Percentiles rank a stretch among this genome's conserved stretches.
Conservation (phyloP, 176 grass and related monocot genomes). For the Carex parvula region DNA sequence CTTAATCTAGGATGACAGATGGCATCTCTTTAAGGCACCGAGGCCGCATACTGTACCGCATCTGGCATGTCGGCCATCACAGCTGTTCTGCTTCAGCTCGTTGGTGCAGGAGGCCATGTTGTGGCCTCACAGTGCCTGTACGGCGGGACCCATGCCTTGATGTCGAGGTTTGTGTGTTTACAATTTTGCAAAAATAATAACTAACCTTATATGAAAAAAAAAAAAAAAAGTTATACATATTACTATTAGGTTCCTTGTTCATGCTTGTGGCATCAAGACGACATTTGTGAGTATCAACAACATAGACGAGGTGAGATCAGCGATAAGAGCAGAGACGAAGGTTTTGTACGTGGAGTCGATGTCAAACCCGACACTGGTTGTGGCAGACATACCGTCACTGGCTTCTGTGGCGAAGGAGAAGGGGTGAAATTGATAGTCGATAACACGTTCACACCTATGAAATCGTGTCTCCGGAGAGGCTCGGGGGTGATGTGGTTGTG, state of each 20-base stretch:
- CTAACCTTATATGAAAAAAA: neutral
- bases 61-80: constrained; percentile 48
- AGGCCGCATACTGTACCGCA: constrained; percentile 44
- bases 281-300: constrained; percentile 35
- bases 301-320: constrained; percentile 30
- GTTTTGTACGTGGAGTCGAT: constrained; percentile 39
- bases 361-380: constrained; percentile 33
- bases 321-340: constrained; percentile 19
- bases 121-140: constrained; percentile 39
- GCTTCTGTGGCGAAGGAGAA: constrained; percentile 59
- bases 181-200: neutral
- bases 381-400: constrained; percentile 35
- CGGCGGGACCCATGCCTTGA: constrained; percentile 38
- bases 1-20: constrained; percentile 39
- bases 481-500: constrained; percentile 79
- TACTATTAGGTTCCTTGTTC: neutral
- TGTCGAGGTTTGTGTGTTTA: constrained; percentile 32
- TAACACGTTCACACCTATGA: constrained; percentile 80
- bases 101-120: constrained; percentile 37
- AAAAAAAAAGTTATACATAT: neutral
- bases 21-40: constrained; percentile 41
- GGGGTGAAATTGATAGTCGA: constrained; percentile 65
- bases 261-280: constrained; percentile 31
- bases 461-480: constrained; percentile 52
- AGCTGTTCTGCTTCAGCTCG: constrained; percentile 36